A percentile compares a stretch with the other conserved stretches of the same genome.
Conservation (phyloP, 108 stramenopile genomes). For the Asterionellopsis glacialis region DNA sequence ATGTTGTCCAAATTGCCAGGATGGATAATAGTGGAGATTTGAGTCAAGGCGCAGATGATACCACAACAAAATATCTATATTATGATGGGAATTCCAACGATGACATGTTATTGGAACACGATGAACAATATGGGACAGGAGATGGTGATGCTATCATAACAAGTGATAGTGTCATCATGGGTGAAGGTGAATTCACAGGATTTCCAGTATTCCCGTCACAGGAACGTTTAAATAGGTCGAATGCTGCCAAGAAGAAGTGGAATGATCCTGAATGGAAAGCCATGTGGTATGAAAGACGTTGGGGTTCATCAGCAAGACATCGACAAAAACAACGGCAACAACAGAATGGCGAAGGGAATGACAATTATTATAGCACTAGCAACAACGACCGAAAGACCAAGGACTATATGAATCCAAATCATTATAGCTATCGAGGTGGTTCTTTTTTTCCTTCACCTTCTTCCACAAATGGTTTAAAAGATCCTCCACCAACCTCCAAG, state of each 20-base stretch:
- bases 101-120: too few relatives aligned
- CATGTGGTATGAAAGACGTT: constrained; percentile 67
- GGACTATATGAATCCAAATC: constrained; percentile 19
- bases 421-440: neutral
- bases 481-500: too few relatives aligned
- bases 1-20: neutral
- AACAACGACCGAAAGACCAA: constrained; percentile 10
- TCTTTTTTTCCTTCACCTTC: too few relatives aligned
- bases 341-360: neutral
- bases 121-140: too few relatives aligned
- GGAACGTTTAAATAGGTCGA: constrained; percentile 43
- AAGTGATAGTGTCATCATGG: constrained; percentile 18
- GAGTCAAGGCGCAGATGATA: too few relatives aligned
- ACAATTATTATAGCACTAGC: too few relatives aligned
- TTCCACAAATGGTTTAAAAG: too few relatives aligned
- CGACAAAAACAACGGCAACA: constrained; percentile 18
- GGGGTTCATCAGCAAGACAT: constrained; percentile 31
- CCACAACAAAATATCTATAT: too few relatives aligned
- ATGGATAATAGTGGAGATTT: constrained; percentile 15
- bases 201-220: constrained; percentile 48
- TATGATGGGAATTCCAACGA: too few relatives aligned
- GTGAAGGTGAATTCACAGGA: constrained; percentile 29
- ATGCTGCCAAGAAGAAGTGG: constrained; percentile 45
- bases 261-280: constrained; percentile 57
- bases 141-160: constrained; percentile 12